These are phyloP conservation scores for Pseudopithomyces chartarum DNA, from an alignment of 2,329 filamentous ascomycete genomes.

Conservation along the genomic window DNA sequence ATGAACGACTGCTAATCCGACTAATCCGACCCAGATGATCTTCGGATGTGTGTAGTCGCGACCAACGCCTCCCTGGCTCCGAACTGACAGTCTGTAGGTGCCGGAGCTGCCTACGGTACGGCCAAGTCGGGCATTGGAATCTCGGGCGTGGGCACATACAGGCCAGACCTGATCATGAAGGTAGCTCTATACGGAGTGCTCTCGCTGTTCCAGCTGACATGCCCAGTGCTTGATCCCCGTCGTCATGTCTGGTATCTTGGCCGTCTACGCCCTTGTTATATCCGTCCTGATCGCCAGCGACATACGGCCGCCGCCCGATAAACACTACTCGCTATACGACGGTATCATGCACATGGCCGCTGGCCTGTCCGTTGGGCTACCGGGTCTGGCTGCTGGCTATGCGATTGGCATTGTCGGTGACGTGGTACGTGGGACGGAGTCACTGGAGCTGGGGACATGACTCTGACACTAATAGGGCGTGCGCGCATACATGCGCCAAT, in stretches of 20 bases:
- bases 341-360: constrained; percentile 94
- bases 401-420: constrained; percentile 96
- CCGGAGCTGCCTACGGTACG: constrained; percentile 83
- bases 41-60: constrained; percentile 70
- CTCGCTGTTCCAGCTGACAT: constrained; percentile 24
- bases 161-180: constrained; percentile 91
- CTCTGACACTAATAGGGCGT: constrained; percentile 63
- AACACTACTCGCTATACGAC: constrained; percentile 82
- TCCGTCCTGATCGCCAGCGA: constrained; percentile 94
- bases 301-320: constrained; percentile 71
- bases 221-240: constrained; percentile 79
- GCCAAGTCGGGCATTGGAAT: constrained; percentile 90
- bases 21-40: constrained; percentile 63
- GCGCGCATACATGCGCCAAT: constrained; percentile 94
- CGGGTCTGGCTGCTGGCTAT: constrained; percentile 49
- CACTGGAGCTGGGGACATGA: background rate
- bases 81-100: constrained; percentile 51
- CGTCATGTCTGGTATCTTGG: constrained; percentile 99
- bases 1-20: constrained; percentile 28
- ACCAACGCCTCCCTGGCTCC: background rate
- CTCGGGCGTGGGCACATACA: constrained; percentile 81
- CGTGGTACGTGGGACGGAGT: constrained; percentile 60
- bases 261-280: constrained; percentile 96
- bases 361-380: constrained; percentile 73
- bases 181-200: constrained; percentile 47